Percentiles rank a stretch among this genome's conserved stretches.
Conservation (phyloP, 345 rosid species). For the Leavenworthia alabamica region DNA sequence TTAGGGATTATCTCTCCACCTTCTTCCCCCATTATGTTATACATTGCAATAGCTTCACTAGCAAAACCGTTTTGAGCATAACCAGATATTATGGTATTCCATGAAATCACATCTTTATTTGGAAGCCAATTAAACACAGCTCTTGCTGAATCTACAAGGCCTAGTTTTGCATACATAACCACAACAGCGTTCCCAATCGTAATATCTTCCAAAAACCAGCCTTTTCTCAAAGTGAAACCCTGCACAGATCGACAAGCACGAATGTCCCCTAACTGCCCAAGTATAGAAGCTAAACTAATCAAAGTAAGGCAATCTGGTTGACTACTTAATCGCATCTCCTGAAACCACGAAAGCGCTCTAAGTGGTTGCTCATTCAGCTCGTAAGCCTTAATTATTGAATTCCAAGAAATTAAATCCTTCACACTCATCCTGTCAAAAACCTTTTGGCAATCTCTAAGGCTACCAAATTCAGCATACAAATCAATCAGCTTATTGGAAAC, state of each 20-base stretch:
- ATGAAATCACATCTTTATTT: slow-evolving; percentile 43
- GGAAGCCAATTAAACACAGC: slow-evolving; percentile 41
- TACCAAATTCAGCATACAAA: slow-evolving; percentile 44
- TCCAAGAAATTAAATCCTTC: slow-evolving; percentile 55
- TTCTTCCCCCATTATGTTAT: slow-evolving; percentile 33
- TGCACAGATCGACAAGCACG: slow-evolving; percentile 34
- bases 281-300: slow-evolving; percentile 44
- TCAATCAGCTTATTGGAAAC: slow-evolving; percentile 52
- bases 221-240: slow-evolving; percentile 40
- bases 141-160: slow-evolving; percentile 32
- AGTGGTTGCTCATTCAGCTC: slow-evolving; percentile 44
- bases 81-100: slow-evolving; percentile 51
- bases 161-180: slow-evolving; percentile 56
- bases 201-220: slow-evolving; percentile 35
- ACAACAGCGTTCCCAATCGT: slow-evolving; percentile 42
- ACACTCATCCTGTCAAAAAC: slow-evolving; percentile 38
- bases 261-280: slow-evolving; percentile 38
- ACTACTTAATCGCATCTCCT: slow-evolving; percentile 34
- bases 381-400: slow-evolving; percentile 52
- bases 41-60: slow-evolving; percentile 48
- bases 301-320: slow-evolving; percentile 45
- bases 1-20: slow-evolving; percentile 34
- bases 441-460: slow-evolving; percentile 22
- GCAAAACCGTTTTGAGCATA: slow-evolving; percentile 58
- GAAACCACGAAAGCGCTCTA: slow-evolving; percentile 32